Conservation (phyloP, 2,329 filamentous ascomycete genomes). For the Pseudogymnoascus sp. region DNA sequence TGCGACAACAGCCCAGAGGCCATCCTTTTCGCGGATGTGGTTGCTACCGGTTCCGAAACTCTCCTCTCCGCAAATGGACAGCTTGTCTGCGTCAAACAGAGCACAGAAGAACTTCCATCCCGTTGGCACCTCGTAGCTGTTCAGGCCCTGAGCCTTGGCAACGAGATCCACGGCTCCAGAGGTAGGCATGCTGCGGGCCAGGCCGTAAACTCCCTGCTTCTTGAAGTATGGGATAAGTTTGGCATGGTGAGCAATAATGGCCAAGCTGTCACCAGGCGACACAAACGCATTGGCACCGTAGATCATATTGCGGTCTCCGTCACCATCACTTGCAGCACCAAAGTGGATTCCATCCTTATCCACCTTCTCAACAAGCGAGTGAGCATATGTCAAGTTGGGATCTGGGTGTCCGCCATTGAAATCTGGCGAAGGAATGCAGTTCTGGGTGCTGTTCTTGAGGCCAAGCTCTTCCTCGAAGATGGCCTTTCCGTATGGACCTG, state of each 20-base stretch:
- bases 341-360: slow-evolving; percentile 91
- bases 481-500: slow-evolving; percentile 86
- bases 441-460: slow-evolving; percentile 71
- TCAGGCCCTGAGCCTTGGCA: slow-evolving; percentile 84
- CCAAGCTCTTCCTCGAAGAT: slow-evolving; percentile 95
- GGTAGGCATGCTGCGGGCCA: slow-evolving; percentile 96
- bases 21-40: slow-evolving; percentile 98
- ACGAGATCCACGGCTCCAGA: slow-evolving; percentile 93
- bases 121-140: slow-evolving; percentile 94
- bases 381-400: slow-evolving; percentile 94
- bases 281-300: slow-evolving; percentile 96
- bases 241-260: slow-evolving; percentile 96
- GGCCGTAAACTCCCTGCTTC: slow-evolving; percentile 90
- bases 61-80: slow-evolving; percentile 98
- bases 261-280: slow-evolving; percentile 91
- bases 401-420: slow-evolving; percentile 97
- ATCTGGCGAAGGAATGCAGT: slow-evolving; percentile 86
- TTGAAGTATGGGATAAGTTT: slow-evolving; percentile 97
- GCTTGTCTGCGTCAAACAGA: slow-evolving; percentile 87
- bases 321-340: slow-evolving; percentile 90
- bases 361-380: slow-evolving; percentile 87
- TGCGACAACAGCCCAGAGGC: slow-evolving; percentile 91
- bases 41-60: slow-evolving; percentile 97
- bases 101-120: slow-evolving; percentile 99
- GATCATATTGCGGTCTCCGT: slow-evolving; percentile 99